Conservation (phyloP, 1,139 yeast genomes). For the Waltiozyma sp. region DNA sequence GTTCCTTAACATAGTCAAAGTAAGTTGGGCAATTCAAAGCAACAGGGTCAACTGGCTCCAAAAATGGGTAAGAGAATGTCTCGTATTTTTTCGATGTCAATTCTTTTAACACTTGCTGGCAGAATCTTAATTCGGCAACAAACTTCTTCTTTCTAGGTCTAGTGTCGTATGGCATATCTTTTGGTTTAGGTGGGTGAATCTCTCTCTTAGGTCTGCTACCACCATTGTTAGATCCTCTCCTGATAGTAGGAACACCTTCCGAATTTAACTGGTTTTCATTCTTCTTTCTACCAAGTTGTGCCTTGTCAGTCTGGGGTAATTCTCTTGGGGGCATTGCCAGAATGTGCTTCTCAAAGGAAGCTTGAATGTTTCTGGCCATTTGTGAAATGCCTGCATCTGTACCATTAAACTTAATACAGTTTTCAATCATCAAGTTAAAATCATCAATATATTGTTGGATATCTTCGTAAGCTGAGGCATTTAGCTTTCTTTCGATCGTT, state of each 20-base stretch:
- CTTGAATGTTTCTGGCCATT: conserved; percentile 86
- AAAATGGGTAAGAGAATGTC: conserved; percentile 76
- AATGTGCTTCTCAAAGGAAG: conserved; percentile 89
- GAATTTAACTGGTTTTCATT: conserved; percentile 25
- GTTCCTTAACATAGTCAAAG: conserved; percentile 71
- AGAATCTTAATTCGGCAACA: conserved; percentile 82
- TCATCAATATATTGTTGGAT: conserved; percentile 65
- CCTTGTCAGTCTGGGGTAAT: conserved; percentile 26
- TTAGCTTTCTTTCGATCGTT: conserved; percentile 76
- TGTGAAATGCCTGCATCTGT: conserved; percentile 70
- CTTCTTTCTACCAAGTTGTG: conserved; percentile 15
- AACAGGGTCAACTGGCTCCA: conserved; percentile 91
- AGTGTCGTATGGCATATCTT: conserved; percentile 82
- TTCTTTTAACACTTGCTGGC: conserved; percentile 76
- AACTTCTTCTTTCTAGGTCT: conserved; percentile 88
- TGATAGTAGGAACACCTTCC: conserved; percentile 41
- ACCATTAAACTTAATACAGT: conserved; percentile 82
- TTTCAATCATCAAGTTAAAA: conserved; percentile 73
- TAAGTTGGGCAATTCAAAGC: conserved; percentile 90
- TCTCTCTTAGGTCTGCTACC: conserved; percentile 82
- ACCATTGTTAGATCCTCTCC: conserved; percentile 52
- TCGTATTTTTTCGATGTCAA: conserved; percentile 75
- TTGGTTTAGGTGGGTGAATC: conserved; percentile 92
- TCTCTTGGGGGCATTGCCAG: conserved; percentile 82
- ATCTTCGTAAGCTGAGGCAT: conserved; percentile 56